These are phyloP conservation scores for Suillus clintonianus DNA, from an alignment of 768 basidiomycete species.

Conservation along the genomic window DNA sequence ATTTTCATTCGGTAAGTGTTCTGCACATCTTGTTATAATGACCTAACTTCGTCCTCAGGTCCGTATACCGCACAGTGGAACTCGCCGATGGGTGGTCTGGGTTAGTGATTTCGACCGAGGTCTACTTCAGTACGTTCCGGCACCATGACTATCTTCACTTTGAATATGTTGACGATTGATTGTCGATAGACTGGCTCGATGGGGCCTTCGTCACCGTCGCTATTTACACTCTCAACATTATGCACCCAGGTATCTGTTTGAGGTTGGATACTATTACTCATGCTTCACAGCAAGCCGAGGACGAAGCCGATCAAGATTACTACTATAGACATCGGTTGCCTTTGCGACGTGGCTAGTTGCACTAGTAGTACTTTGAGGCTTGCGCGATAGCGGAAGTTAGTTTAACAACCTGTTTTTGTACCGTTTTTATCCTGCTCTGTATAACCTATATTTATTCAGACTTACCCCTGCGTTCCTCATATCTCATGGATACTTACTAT, in stretches of 20 bases:
- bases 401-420: no score
- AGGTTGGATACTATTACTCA: neutral
- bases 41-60: slow-evolving; percentile 2
- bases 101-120: slow-evolving; percentile 46
- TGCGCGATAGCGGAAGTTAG: neutral
- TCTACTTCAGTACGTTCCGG: slow-evolving; percentile 45
- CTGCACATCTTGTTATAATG: neutral
- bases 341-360: neutral
- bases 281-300: no score
- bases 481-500: no score
- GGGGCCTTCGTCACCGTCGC: slow-evolving; percentile 49
- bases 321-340: no score
- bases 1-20: slow-evolving; percentile 47
- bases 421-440: neutral
- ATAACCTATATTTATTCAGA: neutral
- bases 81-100: slow-evolving; percentile 42
- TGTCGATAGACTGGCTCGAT: slow-evolving; percentile 47
- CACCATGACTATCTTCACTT: neutral
- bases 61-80: slow-evolving; percentile 15
- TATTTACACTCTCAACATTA: slow-evolving; percentile 45
- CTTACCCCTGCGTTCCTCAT: neutral
- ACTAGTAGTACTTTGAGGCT: neutral
- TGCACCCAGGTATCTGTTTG: slow-evolving; percentile 46
- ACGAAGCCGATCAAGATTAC: neutral
- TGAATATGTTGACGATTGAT: neutral